These are phyloP conservation scores for Schizophyllum commune DNA, from an alignment of 1,284 basidiomycete genomes.

Conservation along the genomic window DNA sequence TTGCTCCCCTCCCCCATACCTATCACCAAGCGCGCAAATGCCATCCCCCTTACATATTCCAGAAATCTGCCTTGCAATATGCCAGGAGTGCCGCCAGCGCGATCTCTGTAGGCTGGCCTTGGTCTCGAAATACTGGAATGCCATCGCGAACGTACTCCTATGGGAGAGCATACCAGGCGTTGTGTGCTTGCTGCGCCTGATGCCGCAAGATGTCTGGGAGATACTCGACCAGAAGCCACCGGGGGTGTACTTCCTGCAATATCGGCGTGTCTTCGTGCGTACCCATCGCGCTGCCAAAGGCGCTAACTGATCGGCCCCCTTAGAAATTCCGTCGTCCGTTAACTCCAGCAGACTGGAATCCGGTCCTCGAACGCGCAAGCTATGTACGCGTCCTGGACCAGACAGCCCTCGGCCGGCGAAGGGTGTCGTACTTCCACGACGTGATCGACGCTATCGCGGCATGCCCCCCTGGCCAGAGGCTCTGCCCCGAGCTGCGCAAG, in stretches of 20 bases:
- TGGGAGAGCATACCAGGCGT: neutral
- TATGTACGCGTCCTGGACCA: neutral
- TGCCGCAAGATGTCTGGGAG: neutral
- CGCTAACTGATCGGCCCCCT: neutral
- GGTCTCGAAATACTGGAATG: neutral
- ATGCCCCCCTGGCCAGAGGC: neutral
- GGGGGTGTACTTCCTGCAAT: neutral
- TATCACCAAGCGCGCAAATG: too few species aligned
- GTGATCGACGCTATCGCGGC: neutral
- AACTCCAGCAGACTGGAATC: neutral
- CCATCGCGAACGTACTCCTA: neutral
- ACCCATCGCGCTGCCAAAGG: neutral
- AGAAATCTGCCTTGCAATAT: neutral
- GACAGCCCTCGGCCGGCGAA: neutral
- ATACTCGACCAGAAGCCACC: neutral
- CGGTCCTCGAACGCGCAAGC: neutral
- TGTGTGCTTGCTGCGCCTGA: neutral
- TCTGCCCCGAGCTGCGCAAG: neutral
- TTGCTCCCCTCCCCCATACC: too few species aligned
- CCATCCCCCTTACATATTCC: neutral
- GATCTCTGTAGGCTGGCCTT: neutral
- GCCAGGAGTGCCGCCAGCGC: neutral
- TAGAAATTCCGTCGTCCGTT: neutral
- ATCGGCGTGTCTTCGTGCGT: neutral
- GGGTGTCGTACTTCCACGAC: neutral